Conservation (phyloP, 306 rosid genomes). For the Prunus padus region DNA sequence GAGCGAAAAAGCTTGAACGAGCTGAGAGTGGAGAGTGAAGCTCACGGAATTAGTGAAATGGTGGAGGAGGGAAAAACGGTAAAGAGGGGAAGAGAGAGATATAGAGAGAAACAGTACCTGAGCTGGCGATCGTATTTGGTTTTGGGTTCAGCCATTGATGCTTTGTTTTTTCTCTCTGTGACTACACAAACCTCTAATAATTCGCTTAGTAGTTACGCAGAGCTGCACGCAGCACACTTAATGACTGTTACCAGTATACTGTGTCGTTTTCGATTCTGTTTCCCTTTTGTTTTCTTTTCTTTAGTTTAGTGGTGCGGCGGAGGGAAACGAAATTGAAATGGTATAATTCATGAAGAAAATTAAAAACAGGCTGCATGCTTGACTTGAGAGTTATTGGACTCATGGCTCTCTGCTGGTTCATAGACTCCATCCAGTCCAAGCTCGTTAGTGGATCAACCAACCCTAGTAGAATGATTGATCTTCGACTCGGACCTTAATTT, state of each 20-base stretch:
- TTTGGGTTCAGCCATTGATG: constrained; percentile 74
- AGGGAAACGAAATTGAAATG: too few relatives aligned
- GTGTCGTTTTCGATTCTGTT: background rate
- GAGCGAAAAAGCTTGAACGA: background rate
- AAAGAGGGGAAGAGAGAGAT: background rate
- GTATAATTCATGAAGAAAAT: too few relatives aligned
- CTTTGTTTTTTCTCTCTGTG: background rate
- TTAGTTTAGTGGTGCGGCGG: too few relatives aligned
- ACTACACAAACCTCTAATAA: background rate
- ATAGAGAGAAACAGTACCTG: constrained; percentile 48
- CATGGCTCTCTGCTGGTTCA: too few relatives aligned
- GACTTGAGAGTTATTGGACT: too few relatives aligned
- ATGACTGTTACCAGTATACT: background rate
- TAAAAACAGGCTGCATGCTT: too few relatives aligned
- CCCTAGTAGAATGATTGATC: too few relatives aligned
- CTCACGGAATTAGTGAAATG: background rate
- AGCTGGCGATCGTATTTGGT: constrained; percentile 85
- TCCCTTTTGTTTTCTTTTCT: too few relatives aligned
- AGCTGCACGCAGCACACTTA: background rate
- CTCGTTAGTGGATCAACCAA: too few relatives aligned
- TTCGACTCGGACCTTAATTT: too few relatives aligned
- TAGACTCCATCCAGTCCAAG: too few relatives aligned
- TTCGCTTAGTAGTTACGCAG: constrained; percentile 33
- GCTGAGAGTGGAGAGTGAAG: background rate
- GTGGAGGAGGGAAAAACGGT: background rate